phyloP scores from a whole-genome alignment of 768 basidiomycete genomes.

The Rickenella mellea region DNA sequence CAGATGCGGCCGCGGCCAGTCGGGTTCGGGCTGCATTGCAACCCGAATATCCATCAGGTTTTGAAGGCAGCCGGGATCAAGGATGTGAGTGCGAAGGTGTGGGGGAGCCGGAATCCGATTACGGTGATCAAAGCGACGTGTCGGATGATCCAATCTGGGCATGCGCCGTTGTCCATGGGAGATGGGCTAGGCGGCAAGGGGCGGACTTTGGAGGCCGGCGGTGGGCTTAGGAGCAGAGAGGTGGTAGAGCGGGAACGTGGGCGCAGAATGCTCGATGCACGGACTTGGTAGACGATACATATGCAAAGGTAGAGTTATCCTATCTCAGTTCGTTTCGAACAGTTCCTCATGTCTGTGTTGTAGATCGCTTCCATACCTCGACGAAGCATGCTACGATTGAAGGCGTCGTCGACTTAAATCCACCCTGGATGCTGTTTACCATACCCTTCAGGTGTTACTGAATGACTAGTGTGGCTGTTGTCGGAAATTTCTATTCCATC shows the following conservation, averaged over 20 bases:
- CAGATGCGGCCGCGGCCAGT: slow-evolving; percentile 74
- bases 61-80: slow-evolving; percentile 92
- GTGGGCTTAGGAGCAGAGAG: slow-evolving; percentile 55
- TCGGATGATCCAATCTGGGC: slow-evolving; percentile 77
- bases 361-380: no score
- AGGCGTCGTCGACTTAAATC: no score
- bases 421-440: no score
- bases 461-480: no score
- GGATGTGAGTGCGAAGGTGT: slow-evolving; percentile 90
- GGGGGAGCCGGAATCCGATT: slow-evolving; percentile 82
- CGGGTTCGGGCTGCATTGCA: slow-evolving; percentile 88
- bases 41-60: slow-evolving; percentile 82
- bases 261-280: slow-evolving; percentile 60
- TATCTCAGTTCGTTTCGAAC: no score
- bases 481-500: no score
- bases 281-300: slow-evolving; percentile 40
- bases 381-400: no score
- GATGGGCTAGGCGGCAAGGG: slow-evolving; percentile 71
- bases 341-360: no score
- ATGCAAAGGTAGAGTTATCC: no score
- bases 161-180: slow-evolving; percentile 73
- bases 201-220: slow-evolving; percentile 63
- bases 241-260: slow-evolving; percentile 81
- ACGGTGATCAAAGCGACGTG: slow-evolving; percentile 82
- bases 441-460: no score